Base-by-base conservation (phyloP, 495 filamentous ascomycete species). In the Sordaria brevicollis region DNA sequence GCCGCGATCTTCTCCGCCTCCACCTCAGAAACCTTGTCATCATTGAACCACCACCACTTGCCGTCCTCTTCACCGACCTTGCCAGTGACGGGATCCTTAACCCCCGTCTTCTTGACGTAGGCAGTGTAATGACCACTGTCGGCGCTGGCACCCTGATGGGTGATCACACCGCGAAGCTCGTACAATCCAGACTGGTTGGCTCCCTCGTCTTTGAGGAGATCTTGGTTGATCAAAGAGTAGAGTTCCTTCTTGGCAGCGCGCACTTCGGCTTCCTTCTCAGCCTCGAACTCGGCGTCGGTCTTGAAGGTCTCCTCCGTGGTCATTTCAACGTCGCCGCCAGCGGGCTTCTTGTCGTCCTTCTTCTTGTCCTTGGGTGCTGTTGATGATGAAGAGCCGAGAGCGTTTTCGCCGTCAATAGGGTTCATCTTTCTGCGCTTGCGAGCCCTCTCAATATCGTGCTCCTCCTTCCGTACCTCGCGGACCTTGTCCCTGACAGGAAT, bases 11-110 rank as follows among this genome's bases (percentile, higher is more conserved):
- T 96, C 74, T 97, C 93, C 9, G 87, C 81, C 4, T 94, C 90
- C 34, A 99, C 95, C 81, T 98, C 96, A 41, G 91, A 88, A 11
- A 99, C 96, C 79, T 94, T 96, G 76, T 99, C 96, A 75, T 99
- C 95, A 77, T 99, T 97, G 85, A 99, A 99, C 93, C 95, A 98
- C 93, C 95, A 99, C 95, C 95, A 99, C 73, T 94, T 97, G 68
- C 89, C 93, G 72, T 97, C 93, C 69, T 94, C 90, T 72, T 89
- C 88, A 69, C 87, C 88, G 73, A 88, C 81, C 83, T 92, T 92
- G 70, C 88, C 89, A 4, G 88, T 88, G 68, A 85, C 85, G 8
- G 88, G 80, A 71, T 93, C 90, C 68, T 89, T 81, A 5, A 81
- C 77, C 17, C 86, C 89, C 65, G 91, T 86, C 83, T 99, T 96